Conservation (phyloP, 1,284 basidiomycete species). For the Malassezia cuniculi region DNA sequence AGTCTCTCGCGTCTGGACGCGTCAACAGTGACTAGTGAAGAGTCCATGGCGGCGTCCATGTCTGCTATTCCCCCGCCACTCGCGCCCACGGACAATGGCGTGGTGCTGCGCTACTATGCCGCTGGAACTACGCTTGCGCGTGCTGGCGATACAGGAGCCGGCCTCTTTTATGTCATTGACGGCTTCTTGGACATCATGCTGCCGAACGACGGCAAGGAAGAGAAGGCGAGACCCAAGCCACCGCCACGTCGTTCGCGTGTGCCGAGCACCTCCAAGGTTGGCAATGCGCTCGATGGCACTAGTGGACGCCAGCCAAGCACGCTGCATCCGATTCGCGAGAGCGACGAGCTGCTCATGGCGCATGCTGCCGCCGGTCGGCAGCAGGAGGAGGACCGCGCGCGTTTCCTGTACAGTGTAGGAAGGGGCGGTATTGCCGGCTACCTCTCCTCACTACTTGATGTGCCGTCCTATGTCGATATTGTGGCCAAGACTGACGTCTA, state of each 20-base stretch:
- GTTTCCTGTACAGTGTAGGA: slow-evolving; percentile 70
- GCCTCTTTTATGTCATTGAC: slow-evolving; percentile 94
- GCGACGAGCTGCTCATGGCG: neutral
- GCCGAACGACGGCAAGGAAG: slow-evolving; percentile 48
- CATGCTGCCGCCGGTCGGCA: neutral
- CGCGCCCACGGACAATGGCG: slow-evolving; percentile 63
- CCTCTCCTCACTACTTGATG: slow-evolving; percentile 80
- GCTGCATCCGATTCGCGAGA: too few species aligned
- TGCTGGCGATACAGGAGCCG: slow-evolving; percentile 78
- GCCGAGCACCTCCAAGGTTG: slow-evolving; percentile 20
- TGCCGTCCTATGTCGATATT: slow-evolving; percentile 89
- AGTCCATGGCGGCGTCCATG: slow-evolving; percentile 24
- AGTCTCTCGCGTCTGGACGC: slow-evolving; percentile 58
- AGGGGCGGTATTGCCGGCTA: slow-evolving; percentile 90
- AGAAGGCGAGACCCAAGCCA: slow-evolving; percentile 4
- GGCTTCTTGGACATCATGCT: slow-evolving; percentile 85
- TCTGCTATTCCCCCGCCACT: too few species aligned
- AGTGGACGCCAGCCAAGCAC: too few species aligned
- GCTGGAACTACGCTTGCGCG: slow-evolving; percentile 73
- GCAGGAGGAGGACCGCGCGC: slow-evolving; percentile 2
- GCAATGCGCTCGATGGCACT: slow-evolving; percentile 34
- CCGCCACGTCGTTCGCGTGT: slow-evolving; percentile 4
- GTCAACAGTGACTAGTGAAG: slow-evolving; percentile 34
- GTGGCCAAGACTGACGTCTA: slow-evolving; percentile 92
- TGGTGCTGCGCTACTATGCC: slow-evolving; percentile 85